phyloP scores from a whole-genome alignment of 768 basidiomycete genomes.

The Tulasnella sp. region DNA sequence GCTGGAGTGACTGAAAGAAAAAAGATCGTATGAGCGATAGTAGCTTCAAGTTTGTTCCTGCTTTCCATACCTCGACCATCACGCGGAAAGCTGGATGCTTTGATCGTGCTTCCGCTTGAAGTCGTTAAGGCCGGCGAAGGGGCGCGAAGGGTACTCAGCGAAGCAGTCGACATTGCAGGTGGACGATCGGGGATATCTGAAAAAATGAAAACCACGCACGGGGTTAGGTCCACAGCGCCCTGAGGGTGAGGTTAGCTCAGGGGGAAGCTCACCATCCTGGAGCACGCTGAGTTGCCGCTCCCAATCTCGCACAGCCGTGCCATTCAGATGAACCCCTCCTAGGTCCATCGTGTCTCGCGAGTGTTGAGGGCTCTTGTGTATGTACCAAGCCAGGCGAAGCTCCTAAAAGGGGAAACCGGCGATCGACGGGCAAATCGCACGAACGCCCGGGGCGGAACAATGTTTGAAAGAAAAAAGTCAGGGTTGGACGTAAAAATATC shows the following conservation, averaged over 20 bases:
- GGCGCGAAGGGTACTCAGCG: background rate
- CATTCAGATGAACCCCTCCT: too few species aligned
- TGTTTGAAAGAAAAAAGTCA: background rate
- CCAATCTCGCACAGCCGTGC: background rate
- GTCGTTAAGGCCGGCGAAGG: background rate
- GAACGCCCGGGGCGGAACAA: background rate
- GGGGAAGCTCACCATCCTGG: background rate
- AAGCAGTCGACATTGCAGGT: background rate
- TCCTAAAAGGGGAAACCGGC: background rate
- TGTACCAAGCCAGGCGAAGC: background rate
- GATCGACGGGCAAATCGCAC: background rate
- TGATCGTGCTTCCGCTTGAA: background rate
- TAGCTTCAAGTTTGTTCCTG: background rate
- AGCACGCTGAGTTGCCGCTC: background rate
- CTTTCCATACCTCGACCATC: background rate
- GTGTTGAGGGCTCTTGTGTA: background rate
- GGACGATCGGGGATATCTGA: background rate
- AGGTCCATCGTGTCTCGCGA: background rate
- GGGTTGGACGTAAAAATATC: background rate
- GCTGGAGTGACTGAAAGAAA: background rate
- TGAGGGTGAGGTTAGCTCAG: background rate
- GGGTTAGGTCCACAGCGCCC: background rate
- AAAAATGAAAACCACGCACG: background rate
- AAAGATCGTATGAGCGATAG: background rate
- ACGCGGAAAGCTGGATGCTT: background rate